Evolutionary conservation across 805 yeast genomes (phyloP), one percentile per base, ranked within the genome.

Genomic region (Candida argentea): DNA sequence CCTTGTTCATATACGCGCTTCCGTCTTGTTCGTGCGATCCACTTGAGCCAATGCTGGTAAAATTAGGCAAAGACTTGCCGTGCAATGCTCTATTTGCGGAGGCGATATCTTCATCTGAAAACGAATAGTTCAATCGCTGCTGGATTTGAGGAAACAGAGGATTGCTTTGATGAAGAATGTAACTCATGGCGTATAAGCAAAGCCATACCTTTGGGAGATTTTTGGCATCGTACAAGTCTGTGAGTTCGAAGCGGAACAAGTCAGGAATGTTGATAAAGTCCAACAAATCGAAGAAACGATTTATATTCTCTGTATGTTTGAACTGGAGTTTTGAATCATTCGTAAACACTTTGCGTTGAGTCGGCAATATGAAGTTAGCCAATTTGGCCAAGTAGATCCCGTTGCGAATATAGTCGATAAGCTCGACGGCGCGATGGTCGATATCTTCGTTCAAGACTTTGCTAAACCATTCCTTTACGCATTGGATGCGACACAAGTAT

Each of bases 201-300:
- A 85, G 86, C 48, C 91, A 80, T 15, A 91, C 97, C 46, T 84
- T 87, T 10, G 97, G 97, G 13, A 87, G 70, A 46, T 89, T 82
- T 44, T 85, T 87, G 46, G 79, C 78, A 46, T 91, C 96, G 54
- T 86, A 91, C 20, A 91, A 63, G 52, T 91, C 98, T 3, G 94
- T 86, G 33, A 87, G 68, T 49, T 89, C 98, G 48, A 91, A 91
- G 27, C 81, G 69, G 50, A 87, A 91, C 30, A 86, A 65, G 32
- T 83, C 87, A 1, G 97, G 98, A 39, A 91, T 74, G 16, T 72
- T 76, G 35, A 85, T 65, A 33, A 61, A 70, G 31, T 72, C 77
- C 17, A 85, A 60, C 31, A 89, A 70, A 13, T 67, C 61, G 48
- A 89, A 78, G 50, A 89, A 87, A 14, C 75, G 64, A 42, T 85